Base-by-base conservation (phyloP, 345 rosid genomes). In the Hypericum perforatum region DNA sequence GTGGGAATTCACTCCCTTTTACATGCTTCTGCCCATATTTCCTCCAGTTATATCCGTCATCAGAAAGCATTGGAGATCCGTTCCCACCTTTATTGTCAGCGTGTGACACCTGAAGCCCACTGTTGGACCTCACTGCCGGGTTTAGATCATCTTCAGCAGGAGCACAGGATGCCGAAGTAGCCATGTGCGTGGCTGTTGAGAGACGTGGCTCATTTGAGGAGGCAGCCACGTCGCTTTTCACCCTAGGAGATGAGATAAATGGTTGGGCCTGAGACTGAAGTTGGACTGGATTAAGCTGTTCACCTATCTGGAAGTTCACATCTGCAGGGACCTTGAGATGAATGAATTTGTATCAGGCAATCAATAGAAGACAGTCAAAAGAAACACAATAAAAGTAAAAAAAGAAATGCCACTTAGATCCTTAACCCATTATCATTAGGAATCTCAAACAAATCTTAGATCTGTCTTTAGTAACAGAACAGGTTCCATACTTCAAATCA, bases 21-120 rank as follows among this genome's bases (percentile, higher is more conserved):
- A 92, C 99, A 66, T 80, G 95, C 54, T 92, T 92, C 77, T 92
- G 99, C 43, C 99, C 99, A 75, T 92, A 92, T 64, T 92, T 92
- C 59, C 99, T 75, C 97, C 99, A 92, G 78, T 85, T 85, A 71
- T 85, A 92, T 65, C 99, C 99, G 77, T 92, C 99, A 62, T 85
- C 89, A 16, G 94, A 75, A 53, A 78, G 36, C 52, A 70, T 56
- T 3, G 81, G 59, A 32, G 68, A 43, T 5, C 72, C 73, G 64
- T 10, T 60, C 49, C 69, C 73, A 67, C 76, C 90, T 76, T 70
- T 76, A 32, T 74, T 75, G 59, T 87, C 98, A 68, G 73, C 57
- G 43, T 85, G 82, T 22, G 74, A 65, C 22, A 78, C 54, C 49
- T 39, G 77, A 37, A 56, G 39, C 60, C 72, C 84, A 37, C 63